A percentile compares a stretch with the other conserved stretches of the same genome.
Conservation (phyloP, 192 early-diverging fungal species). For the Coemansia sp. region DNA sequence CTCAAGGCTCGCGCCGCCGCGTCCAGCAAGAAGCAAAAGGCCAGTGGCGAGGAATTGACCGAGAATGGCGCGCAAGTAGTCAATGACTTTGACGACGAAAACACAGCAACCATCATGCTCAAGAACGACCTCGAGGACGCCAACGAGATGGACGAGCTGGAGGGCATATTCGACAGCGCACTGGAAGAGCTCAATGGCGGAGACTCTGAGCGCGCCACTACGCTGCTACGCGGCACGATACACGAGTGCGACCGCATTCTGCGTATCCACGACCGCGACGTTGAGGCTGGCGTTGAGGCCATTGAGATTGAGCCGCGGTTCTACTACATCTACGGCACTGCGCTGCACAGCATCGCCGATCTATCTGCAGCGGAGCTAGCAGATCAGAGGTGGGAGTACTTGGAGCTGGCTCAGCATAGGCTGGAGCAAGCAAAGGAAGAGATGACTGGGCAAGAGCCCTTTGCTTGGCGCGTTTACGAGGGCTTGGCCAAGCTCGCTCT, state of each 20-base stretch:
- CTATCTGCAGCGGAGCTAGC: slow-evolving; percentile 12
- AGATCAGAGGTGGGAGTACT: slow-evolving; percentile 30
- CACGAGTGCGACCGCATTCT: slow-evolving; percentile 66
- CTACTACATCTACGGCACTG: slow-evolving; percentile 61
- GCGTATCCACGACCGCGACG: slow-evolving; percentile 28
- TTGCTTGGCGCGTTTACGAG: slow-evolving; percentile 26
- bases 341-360: slow-evolving; percentile 56
- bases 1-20: slow-evolving; percentile 54
- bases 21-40: slow-evolving; percentile 32
- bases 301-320: slow-evolving; percentile 50
- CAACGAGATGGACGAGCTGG: slow-evolving; percentile 59
- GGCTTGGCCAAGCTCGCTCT: slow-evolving; percentile 34
- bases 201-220: slow-evolving; percentile 36
- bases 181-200: slow-evolving; percentile 27
- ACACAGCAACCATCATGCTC: slow-evolving; percentile 49
- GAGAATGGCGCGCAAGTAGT: slow-evolving; percentile 17
- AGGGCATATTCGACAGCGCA: slow-evolving; percentile 58
- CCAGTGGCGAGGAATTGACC: slow-evolving; percentile 3
- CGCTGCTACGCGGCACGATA: slow-evolving; percentile 59
- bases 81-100: slow-evolving; percentile 43
- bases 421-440: slow-evolving; percentile 37
- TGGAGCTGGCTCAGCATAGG: slow-evolving; percentile 35
- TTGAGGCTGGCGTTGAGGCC: not conserved
- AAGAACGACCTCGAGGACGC: slow-evolving; percentile 35
- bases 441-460: slow-evolving; percentile 1